phyloP scores from a whole-genome alignment of 2,329 filamentous ascomycete species.

The Leptographium flavum region DNA sequence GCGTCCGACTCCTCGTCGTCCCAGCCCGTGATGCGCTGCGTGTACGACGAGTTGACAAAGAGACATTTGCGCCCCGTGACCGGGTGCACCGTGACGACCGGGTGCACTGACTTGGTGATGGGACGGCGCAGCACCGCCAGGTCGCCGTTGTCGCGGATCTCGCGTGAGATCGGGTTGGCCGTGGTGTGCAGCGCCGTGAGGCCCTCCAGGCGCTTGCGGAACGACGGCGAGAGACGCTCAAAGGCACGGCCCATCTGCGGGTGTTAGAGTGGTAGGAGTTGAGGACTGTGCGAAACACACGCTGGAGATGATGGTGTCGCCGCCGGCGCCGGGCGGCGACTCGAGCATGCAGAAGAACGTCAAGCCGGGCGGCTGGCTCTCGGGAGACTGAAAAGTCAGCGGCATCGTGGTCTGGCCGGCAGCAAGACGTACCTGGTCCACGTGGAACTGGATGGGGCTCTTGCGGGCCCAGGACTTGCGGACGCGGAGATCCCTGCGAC shows the following conservation, averaged over 20 bases:
- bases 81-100: conserved; percentile 68
- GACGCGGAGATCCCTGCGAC: conserved; percentile 9
- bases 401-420: not conserved
- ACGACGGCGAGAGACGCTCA: conserved; percentile 61
- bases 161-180: conserved; percentile 11
- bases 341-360: conserved; percentile 86
- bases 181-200: conserved; percentile 55
- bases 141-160: conserved; percentile 13
- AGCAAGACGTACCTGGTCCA: conserved; percentile 9
- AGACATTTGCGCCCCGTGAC: conserved; percentile 72
- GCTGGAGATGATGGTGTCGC: conserved; percentile 60
- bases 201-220: conserved; percentile 65
- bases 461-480: conserved; percentile 13
- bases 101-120: conserved; percentile 57
- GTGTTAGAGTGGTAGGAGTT: too few species aligned
- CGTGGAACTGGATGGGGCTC: conserved; percentile 14
- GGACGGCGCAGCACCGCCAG: conserved; percentile 11
- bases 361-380: conserved; percentile 75
- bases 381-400: conserved; percentile 21
- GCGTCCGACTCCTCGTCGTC: conserved; percentile 74
- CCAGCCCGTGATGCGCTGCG: conserved; percentile 53
- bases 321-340: conserved; percentile 55
- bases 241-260: conserved; percentile 48
- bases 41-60: conserved; percentile 53
- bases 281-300: too few species aligned